Conservation (phyloP, 495 filamentous ascomycete genomes). For the Clavariopsis aquatica region DNA sequence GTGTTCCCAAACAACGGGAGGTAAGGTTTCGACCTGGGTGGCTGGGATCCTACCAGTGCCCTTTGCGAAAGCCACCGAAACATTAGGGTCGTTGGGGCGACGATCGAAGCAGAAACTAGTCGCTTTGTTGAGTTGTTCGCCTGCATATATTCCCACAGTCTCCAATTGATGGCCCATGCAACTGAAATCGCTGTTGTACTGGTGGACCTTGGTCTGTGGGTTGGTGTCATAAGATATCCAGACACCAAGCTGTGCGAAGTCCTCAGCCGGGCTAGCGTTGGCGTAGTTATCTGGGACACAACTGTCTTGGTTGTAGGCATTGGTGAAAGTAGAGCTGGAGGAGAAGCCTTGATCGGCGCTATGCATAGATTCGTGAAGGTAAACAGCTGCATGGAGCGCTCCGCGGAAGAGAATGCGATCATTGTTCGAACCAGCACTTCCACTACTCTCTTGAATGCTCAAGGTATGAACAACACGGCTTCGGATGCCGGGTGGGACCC, state of each 20-base stretch:
- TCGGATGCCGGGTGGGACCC: constrained; percentile 5
- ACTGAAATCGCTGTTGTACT: neutral
- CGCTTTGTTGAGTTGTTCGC: neutral
- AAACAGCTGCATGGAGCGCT: neutral
- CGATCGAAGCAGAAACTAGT: constrained; percentile 4
- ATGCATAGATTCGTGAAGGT: constrained; percentile 5
- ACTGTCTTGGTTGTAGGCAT: neutral
- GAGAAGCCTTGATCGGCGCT: constrained; percentile 10
- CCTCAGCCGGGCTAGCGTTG: constrained; percentile 8
- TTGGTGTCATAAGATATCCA: constrained; percentile 12
- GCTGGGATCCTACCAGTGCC: neutral
- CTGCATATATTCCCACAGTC: neutral
- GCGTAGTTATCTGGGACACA: constrained; percentile 14
- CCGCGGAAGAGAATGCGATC: constrained; percentile 1
- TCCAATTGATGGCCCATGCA: constrained; percentile 8
- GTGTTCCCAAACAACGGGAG: neutral
- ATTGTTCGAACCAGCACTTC: neutral
- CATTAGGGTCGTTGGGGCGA: constrained; percentile 1
- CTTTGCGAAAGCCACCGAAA: neutral
- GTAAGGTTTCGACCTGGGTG: neutral
- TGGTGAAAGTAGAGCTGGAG: neutral
- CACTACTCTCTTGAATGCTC: neutral
- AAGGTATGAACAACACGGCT: constrained; percentile 9
- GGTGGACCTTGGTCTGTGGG: neutral
- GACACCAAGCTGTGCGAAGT: constrained; percentile 9